phyloP scores from a whole-genome alignment of 345 rosid species.

The Eucalyptus fibrosa region DNA sequence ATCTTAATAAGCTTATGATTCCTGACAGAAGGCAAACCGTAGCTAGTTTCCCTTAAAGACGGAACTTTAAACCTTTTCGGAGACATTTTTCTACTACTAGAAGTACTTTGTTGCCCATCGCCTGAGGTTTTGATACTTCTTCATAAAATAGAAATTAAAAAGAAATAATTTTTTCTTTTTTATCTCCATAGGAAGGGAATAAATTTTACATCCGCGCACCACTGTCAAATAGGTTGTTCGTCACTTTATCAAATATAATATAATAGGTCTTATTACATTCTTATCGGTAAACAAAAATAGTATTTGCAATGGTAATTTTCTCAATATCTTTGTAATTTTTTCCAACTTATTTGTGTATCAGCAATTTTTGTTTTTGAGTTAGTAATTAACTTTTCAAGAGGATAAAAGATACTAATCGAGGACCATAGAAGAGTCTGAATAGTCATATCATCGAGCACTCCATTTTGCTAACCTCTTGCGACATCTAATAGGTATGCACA shows the following conservation, averaged over 20 bases:
- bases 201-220: background rate
- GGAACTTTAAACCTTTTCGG: background rate
- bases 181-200: background rate
- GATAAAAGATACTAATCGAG: background rate
- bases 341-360: background rate
- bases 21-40: too few relatives aligned
- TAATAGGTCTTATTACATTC: background rate
- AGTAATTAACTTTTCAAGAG: background rate
- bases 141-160: background rate
- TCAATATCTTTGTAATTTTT: background rate
- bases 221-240: fast-evolving
- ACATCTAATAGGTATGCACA: background rate
- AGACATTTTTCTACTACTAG: background rate
- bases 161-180: too few relatives aligned
- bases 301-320: background rate
- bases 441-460: background rate
- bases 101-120: background rate
- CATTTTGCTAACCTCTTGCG: background rate
- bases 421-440: background rate
- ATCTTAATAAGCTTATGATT: background rate
- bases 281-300: background rate
- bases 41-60: too few relatives aligned
- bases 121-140: background rate
- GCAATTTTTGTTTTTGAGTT: background rate
- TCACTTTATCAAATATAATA: background rate